Base-by-base conservation (phyloP, 768 basidiomycete species). In the Kwoniella pini region DNA sequence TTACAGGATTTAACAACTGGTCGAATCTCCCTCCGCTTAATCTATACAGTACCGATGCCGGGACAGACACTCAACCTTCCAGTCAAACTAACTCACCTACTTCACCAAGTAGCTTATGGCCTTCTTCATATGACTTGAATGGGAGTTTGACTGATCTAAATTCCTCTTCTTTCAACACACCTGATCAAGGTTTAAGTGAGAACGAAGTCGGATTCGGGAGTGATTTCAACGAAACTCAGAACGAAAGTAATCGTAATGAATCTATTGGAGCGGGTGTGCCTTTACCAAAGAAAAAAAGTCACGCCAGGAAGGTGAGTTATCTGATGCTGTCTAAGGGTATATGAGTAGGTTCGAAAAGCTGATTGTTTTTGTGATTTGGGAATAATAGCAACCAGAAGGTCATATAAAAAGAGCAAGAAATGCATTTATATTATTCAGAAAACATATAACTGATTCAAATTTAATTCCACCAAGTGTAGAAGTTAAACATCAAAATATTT, bases 361-460 rank as follows among this genome's bases (percentile, higher is more conserved):
- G n/a, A n/a, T n/a, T n/a, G n/a, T n/a, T n/a, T n/a, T n/a, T n/a
- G n/a, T n/a, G n/a, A n/a, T n/a, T n/a, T n/a, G n/a, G n/a, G n/a
- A 27, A 39, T 28, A 22, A n/a, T 62, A 79, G 69, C 77, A 76
- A 64, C 77, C 79, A 11, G 57, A 56, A 38, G 79, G 75, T 0
- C 79, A 79, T 62, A 76, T 79, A 55, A 77, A 78, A 54, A 58
- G 79, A 4, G 77, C 79, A 0, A 63, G 79, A 59, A 79, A 79
- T 62, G 70, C 76, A n/a, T 79, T 78, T 60, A 79, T 79, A 64
- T 70, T 79, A 17, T 79, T 77, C 68, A 45, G 79, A 19, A 79
- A 77, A 55, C 75, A 78, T 49, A 70, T 79, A 51, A 77, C 76
- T 24, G 79, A 79, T 62, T 77, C 77, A 17, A 65, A 71, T 36